phyloP scores from a whole-genome alignment of 345 rosid species.

The Acer yangbiense region DNA sequence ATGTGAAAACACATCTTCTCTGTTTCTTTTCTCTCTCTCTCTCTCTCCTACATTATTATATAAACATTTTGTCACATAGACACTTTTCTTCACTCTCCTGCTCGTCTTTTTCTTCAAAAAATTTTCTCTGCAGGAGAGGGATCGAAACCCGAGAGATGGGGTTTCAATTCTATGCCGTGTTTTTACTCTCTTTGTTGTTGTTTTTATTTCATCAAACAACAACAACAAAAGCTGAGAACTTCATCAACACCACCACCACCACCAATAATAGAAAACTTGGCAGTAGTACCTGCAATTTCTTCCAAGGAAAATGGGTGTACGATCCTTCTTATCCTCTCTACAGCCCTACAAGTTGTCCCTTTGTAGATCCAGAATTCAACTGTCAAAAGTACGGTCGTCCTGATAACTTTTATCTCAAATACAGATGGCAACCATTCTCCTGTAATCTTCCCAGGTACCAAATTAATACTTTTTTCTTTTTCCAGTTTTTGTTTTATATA shows the following conservation, averaged over 20 bases:
- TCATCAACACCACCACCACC: too few species aligned
- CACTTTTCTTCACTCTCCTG: conserved; percentile 29
- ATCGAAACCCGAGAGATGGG: conserved; percentile 39
- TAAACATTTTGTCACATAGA: conserved; percentile 13
- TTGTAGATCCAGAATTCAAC: conserved; percentile 56
- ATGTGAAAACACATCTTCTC: conserved; percentile 20
- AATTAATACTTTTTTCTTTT: too few species aligned
- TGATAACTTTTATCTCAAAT: conserved; percentile 50
- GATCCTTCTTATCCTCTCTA: conserved; percentile 59
- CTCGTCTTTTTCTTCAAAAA: conserved; percentile 17
- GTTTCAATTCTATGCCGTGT: conserved; percentile 21
- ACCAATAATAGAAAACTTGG: conserved; percentile 24
- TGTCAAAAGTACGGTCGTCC: conserved; percentile 62
- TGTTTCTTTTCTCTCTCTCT: neutral
- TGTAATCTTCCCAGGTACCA: conserved; percentile 57
- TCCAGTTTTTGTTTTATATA: too few species aligned
- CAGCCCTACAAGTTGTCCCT: conserved; percentile 50
- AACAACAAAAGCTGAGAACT: conserved; percentile 23
- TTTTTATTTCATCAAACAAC: conserved; percentile 12
- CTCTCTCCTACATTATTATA: conserved; percentile 15
- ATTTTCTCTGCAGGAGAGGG: neutral
- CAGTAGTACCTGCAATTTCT: conserved; percentile 46
- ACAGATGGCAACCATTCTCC: conserved; percentile 65
- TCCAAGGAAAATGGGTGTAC: conserved; percentile 60
- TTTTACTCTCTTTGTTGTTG: conserved; percentile 24